Evolutionary conservation across 2,329 filamentous ascomycete genomes (phyloP).

Genomic region (Colletotrichum graminicola): DNA sequence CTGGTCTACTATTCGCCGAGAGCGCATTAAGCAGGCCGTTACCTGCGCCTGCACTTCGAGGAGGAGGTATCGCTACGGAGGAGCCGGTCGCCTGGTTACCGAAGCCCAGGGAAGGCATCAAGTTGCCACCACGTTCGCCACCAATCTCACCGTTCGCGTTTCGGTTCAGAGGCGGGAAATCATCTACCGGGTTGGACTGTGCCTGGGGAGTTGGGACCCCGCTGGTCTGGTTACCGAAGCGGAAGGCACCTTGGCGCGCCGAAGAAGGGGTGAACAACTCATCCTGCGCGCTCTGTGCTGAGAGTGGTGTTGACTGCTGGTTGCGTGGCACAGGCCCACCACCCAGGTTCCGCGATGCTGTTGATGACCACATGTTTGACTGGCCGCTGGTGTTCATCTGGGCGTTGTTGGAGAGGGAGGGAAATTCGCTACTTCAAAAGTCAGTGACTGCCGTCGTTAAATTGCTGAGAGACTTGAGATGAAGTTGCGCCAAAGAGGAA

Average conservation of each 20-base stretch:
- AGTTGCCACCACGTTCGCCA: conserved; percentile 64
- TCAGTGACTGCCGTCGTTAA: conserved; percentile 44
- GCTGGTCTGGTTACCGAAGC: conserved; percentile 62
- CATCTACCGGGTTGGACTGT: conserved; percentile 65
- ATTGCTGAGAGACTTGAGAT: background rate
- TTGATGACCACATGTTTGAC: conserved; percentile 67
- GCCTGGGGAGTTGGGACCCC: conserved; percentile 57
- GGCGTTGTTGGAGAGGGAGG: conserved; percentile 72
- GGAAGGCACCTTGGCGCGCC: conserved; percentile 64
- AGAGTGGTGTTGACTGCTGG: conserved; percentile 63
- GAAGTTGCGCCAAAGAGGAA: background rate
- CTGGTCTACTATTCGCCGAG: conserved; percentile 68
- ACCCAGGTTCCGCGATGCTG: conserved; percentile 60
- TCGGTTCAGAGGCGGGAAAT: conserved; percentile 72
- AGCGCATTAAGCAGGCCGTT: conserved; percentile 75
- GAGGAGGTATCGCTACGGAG: conserved; percentile 49
- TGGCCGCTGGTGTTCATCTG: conserved; percentile 63
- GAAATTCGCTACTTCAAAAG: conserved; percentile 67
- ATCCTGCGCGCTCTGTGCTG: conserved; percentile 64
- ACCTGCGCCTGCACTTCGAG: conserved; percentile 58
- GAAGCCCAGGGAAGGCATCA: conserved; percentile 69
- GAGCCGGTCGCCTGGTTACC: conserved; percentile 58
- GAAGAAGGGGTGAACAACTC: conserved; percentile 58
- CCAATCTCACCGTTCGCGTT: conserved; percentile 69
- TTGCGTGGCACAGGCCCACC: conserved; percentile 64